Conservation (phyloP, 2,329 filamentous ascomycete species). For the Periconia digitata region DNA sequence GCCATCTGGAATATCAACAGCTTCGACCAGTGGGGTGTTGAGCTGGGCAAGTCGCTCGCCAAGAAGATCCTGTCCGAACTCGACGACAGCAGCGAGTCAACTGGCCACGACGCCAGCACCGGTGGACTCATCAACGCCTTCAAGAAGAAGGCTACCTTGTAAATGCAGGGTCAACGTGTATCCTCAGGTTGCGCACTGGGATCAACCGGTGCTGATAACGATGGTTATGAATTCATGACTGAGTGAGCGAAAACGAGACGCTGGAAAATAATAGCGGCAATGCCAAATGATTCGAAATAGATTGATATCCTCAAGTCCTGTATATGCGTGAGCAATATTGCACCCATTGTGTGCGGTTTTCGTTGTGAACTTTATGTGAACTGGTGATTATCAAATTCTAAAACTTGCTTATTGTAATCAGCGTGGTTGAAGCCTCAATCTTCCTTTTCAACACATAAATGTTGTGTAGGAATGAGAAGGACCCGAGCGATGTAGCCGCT, state of each 20-base stretch:
- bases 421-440: neutral
- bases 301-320: too few relatives aligned
- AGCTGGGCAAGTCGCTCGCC: constrained; percentile 92
- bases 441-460: too few relatives aligned
- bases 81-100: constrained; percentile 71
- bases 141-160: constrained; percentile 68
- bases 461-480: too few relatives aligned
- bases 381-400: too few relatives aligned
- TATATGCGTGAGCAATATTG: too few relatives aligned
- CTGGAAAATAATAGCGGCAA: constrained; percentile 4
- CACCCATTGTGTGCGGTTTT: too few relatives aligned
- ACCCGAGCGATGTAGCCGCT: neutral
- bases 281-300: too few relatives aligned
- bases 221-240: constrained; percentile 5
- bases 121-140: constrained; percentile 88
- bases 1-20: constrained; percentile 99
- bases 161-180: constrained; percentile 9
- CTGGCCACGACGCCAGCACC: constrained; percentile 82
- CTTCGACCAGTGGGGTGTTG: constrained; percentile 99
- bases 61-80: constrained; percentile 73
- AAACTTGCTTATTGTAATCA: constrained; percentile 1
- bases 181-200: too few relatives aligned
- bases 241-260: constrained; percentile 9
- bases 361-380: too few relatives aligned
- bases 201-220: too few relatives aligned